Evolutionary conservation across 108 stramenopile genomes (phyloP).

Genomic region (Schizochytrium sp.): DNA sequence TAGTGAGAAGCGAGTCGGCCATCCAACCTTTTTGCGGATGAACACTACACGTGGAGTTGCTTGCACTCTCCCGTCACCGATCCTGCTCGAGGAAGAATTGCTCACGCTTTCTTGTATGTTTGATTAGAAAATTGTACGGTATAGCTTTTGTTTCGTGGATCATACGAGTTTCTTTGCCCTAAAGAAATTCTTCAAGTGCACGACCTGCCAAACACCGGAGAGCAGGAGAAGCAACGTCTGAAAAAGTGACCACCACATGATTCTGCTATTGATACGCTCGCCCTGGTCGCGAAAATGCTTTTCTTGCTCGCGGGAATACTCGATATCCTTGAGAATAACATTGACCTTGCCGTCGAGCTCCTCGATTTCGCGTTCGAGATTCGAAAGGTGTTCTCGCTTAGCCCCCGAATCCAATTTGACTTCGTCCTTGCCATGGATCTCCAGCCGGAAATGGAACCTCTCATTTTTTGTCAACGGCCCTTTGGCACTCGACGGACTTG

Average conservation of each 20-base stretch:
- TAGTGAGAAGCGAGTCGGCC: no score
- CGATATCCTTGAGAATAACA: neutral
- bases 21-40: no score
- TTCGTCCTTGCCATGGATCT: neutral
- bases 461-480: neutral
- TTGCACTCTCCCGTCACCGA: no score
- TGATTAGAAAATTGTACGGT: no score
- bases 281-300: constrained; percentile 2
- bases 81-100: no score
- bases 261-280: constrained; percentile 16
- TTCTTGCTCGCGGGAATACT: constrained; percentile 11
- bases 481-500: neutral
- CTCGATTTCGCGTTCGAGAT: constrained; percentile 14
- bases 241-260: constrained; percentile 25
- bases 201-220: constrained; percentile 13
- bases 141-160: neutral
- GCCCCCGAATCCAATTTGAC: neutral
- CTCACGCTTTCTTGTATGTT: no score
- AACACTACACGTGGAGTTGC: no score
- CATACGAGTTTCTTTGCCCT: constrained; percentile 1
- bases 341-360: constrained; percentile 21
- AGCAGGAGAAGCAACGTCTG: neutral
- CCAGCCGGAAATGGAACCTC: neutral
- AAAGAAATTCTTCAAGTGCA: constrained; percentile 18
- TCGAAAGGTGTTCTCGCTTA: constrained; percentile 21